These are phyloP conservation scores for Colletotrichum ledebouriae DNA, from an alignment of 2,329 filamentous ascomycete genomes.

Conservation along the genomic window DNA sequence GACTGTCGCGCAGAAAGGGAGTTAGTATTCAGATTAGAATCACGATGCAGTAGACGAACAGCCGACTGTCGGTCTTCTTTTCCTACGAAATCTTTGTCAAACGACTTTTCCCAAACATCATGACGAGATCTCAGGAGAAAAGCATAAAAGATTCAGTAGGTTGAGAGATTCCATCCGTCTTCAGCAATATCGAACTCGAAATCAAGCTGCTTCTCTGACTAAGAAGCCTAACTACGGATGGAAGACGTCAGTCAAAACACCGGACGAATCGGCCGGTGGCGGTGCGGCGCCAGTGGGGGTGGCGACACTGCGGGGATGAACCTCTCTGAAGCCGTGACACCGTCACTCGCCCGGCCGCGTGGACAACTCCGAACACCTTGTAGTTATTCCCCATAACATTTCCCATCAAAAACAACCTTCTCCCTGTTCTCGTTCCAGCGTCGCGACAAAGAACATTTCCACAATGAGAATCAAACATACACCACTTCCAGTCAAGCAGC, in stretches of 20 bases:
- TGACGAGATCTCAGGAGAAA: too few relatives aligned
- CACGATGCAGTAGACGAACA: too few relatives aligned
- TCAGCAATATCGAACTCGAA: too few relatives aligned
- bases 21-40: too few relatives aligned
- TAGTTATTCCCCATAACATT: not conserved
- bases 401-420: not conserved
- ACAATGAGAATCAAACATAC: constrained; percentile 18
- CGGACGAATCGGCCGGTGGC: constrained; percentile 22
- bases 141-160: too few relatives aligned
- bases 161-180: too few relatives aligned
- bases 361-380: not conserved
- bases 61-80: too few relatives aligned
- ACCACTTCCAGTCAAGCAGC: constrained; percentile 1
- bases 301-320: constrained; percentile 30
- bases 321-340: constrained; percentile 18
- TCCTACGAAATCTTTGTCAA: too few relatives aligned
- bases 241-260: constrained; percentile 30
- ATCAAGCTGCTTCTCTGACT: not conserved
- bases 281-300: constrained; percentile 28
- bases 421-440: not conserved
- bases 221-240: constrained; percentile 8
- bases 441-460: not conserved
- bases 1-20: too few relatives aligned
- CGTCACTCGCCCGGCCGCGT: constrained; percentile 12
- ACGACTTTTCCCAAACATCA: too few relatives aligned